Evolutionary conservation across 2,329 filamentous ascomycete species (phyloP).

Genomic region (Nothopassalora personata): DNA sequence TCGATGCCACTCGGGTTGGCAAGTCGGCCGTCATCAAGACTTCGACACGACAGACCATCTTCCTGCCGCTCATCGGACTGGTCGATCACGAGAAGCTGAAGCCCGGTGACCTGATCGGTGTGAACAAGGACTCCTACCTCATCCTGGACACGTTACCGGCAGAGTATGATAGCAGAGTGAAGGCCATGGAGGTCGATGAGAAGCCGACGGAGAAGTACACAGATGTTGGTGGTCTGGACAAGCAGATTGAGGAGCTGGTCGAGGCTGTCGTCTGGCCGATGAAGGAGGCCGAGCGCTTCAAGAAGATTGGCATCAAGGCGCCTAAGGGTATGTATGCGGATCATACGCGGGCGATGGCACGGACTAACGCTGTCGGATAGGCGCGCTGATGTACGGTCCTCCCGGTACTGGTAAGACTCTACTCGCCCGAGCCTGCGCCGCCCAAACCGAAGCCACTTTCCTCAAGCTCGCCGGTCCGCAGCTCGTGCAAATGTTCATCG

Average conservation of each 20-base stretch:
- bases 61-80: conserved; percentile 91
- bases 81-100: conserved; percentile 94
- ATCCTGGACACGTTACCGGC: conserved; percentile 94
- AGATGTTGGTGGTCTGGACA: conserved; percentile 94
- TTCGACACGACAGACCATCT: conserved; percentile 96
- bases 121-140: conserved; percentile 98
- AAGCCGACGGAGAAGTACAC: conserved; percentile 99
- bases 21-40: conserved; percentile 99
- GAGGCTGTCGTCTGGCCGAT: conserved; percentile 99
- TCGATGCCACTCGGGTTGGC: conserved; percentile 92
- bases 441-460: conserved; percentile 97
- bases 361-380: conserved; percentile 42
- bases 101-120: conserved; percentile 92
- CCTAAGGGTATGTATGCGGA: conserved; percentile 67
- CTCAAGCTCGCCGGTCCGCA: conserved; percentile 96
- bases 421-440: conserved; percentile 89
- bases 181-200: conserved; percentile 99
- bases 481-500: conserved; percentile 99
- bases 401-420: conserved; percentile 88
- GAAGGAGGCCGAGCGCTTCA: conserved; percentile 98
- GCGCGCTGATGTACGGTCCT: conserved; percentile 95
- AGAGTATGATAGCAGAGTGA: conserved; percentile 97
- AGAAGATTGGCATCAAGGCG: conserved; percentile 99
- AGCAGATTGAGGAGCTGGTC: conserved; percentile 97
- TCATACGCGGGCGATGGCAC: background rate